Percentiles rank a stretch among this genome's conserved stretches.
These are phyloP conservation scores for Funneliformis geosporum DNA, from an alignment of 192 early-diverging fungal species.

Conservation along the genomic window DNA sequence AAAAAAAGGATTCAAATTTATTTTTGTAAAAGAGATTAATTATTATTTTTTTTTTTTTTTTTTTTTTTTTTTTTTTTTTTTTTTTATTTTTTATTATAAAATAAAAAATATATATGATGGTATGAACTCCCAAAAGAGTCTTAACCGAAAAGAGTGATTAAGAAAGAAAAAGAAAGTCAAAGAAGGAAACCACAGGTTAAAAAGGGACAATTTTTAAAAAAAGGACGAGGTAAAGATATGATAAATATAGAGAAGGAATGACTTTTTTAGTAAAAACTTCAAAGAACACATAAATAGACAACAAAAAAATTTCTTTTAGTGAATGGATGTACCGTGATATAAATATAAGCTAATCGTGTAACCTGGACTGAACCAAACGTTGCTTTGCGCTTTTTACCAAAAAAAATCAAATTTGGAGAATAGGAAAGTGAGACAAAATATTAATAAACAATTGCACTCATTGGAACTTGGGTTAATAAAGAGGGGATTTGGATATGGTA, in stretches of 20 bases:
- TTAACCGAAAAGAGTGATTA: background rate
- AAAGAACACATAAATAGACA: background rate
- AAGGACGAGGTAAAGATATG: background rate
- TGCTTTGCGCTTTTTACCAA: background rate
- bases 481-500: background rate
- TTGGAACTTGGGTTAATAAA: background rate
- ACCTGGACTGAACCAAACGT: background rate
- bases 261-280: background rate
- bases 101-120: background rate
- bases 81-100: background rate
- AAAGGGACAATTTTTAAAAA: background rate
- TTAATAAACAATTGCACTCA: background rate
- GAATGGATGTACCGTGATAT: background rate
- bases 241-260: background rate
- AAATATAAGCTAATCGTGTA: background rate
- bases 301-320: background rate
- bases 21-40: no score
- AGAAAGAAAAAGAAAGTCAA: background rate
- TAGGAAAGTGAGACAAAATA: background rate
- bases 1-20: no score
- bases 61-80: no score
- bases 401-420: background rate
- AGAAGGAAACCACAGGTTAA: background rate
- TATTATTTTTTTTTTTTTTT: no score
- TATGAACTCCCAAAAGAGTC: background rate